Percentiles rank a stretch among this genome's conserved stretches.
These are phyloP conservation scores for Umbelopsis sp. DNA, from an alignment of 192 early-diverging fungal genomes.

Conservation along the genomic window DNA sequence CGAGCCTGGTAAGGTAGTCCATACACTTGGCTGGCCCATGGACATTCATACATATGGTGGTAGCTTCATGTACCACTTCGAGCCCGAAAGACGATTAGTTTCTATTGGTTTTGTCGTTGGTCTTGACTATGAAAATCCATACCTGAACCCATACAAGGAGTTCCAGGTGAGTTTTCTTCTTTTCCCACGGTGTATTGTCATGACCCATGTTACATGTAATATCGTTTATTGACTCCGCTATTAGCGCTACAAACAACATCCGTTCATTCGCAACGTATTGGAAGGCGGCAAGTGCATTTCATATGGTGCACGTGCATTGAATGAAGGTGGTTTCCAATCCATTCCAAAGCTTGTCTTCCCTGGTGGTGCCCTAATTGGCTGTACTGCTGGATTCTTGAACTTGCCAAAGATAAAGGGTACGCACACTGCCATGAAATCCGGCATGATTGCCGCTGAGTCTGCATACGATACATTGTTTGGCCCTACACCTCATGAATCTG, in stretches of 20 bases:
- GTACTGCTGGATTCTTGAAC: constrained; percentile 95
- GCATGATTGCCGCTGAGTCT: constrained; percentile 94
- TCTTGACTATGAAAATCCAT: constrained; percentile 95
- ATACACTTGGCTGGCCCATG: constrained; percentile 92
- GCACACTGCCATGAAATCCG: constrained; percentile 99
- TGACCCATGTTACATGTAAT: not conserved
- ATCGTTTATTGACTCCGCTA: constrained; percentile 4
- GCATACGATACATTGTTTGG: constrained; percentile 59
- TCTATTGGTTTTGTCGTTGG: constrained; percentile 89
- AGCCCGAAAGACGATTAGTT: constrained; percentile 73
- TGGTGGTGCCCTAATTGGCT: constrained; percentile 94
- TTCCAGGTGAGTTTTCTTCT: constrained; percentile 54
- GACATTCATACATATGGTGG: constrained; percentile 93
- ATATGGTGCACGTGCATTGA: constrained; percentile 96
- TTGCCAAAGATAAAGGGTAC: constrained; percentile 99
- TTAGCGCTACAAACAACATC: constrained; percentile 93
- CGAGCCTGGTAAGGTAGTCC: constrained; percentile 78
- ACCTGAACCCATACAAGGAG: constrained; percentile 94
- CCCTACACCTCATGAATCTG: constrained; percentile 54
- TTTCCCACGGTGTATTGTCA: not conserved
- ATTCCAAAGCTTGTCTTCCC: constrained; percentile 94
- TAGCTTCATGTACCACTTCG: constrained; percentile 95
- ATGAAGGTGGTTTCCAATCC: constrained; percentile 95
- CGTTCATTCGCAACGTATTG: constrained; percentile 76
- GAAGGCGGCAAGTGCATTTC: constrained; percentile 88